phyloP scores from a whole-genome alignment of 768 basidiomycete species.

The Tylopilus felleus region DNA sequence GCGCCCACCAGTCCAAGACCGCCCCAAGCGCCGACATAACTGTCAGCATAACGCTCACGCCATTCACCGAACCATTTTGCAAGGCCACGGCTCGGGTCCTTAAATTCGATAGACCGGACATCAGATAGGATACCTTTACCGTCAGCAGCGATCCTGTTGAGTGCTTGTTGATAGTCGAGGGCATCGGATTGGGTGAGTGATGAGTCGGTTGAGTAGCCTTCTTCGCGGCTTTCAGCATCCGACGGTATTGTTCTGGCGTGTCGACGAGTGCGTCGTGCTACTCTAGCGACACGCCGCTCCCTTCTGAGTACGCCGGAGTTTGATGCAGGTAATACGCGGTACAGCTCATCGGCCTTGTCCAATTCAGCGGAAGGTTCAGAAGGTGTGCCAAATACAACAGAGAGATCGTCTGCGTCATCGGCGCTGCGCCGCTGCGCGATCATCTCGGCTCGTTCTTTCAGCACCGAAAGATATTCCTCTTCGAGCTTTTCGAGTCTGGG shows the following conservation, averaged over 20 bases:
- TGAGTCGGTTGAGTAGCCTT: conserved; percentile 87
- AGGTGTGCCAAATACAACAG: conserved; percentile 59
- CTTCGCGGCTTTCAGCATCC: conserved; percentile 43
- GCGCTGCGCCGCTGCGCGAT: conserved; percentile 59
- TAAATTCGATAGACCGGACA: conserved; percentile 81
- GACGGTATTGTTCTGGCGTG: conserved; percentile 26
- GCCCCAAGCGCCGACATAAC: conserved; percentile 85
- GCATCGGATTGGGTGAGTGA: conserved; percentile 64
- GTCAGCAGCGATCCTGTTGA: conserved; percentile 48
- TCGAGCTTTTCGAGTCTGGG: conserved; percentile 77
- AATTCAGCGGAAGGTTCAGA: conserved; percentile 31
- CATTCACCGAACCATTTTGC: conserved; percentile 64
- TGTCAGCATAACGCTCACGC: conserved; percentile 75
- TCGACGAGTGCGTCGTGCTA: conserved; percentile 50
- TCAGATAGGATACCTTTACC: conserved; percentile 67
- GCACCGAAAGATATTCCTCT: conserved; percentile 65
- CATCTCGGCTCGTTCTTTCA: conserved; percentile 73
- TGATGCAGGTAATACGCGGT: conserved; percentile 45
- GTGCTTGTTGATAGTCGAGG: conserved; percentile 64
- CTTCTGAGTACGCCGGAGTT: conserved; percentile 44
- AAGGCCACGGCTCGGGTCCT: conserved; percentile 72
- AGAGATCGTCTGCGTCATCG: conserved; percentile 81
- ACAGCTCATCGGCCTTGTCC: conserved; percentile 62
- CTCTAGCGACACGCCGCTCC: conserved; percentile 60
- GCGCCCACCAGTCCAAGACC: conserved; percentile 82